Conservation (phyloP, 805 yeast genomes). For the Teunomyces tritomae region DNA sequence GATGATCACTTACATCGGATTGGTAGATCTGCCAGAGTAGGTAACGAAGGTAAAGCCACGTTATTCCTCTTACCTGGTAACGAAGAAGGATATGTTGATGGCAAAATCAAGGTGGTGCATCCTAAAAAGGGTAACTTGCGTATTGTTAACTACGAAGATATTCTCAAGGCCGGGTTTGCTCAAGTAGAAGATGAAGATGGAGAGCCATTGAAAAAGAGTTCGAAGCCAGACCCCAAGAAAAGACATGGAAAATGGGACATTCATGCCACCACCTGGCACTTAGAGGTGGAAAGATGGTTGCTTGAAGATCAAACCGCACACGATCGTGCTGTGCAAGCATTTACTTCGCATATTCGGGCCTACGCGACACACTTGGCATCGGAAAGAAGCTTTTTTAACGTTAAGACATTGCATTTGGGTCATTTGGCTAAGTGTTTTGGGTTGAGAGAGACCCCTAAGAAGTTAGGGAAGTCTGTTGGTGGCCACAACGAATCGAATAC, state of each 20-base stretch:
- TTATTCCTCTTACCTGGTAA: constrained; percentile 83
- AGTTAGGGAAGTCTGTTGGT: constrained; percentile 49
- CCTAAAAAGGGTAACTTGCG: constrained; percentile 35
- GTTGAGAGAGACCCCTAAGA: constrained; percentile 89
- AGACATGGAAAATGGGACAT: constrained; percentile 74
- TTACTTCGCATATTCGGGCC: constrained; percentile 87
- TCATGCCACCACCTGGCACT: constrained; percentile 95
- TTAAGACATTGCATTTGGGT: constrained; percentile 83
- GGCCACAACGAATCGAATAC: constrained; percentile 23
- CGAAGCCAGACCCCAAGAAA: constrained; percentile 34
- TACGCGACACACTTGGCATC: constrained; percentile 88
- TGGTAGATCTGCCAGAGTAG: constrained; percentile 99
- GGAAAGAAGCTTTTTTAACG: constrained; percentile 79
- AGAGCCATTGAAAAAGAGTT: constrained; percentile 29
- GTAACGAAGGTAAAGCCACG: constrained; percentile 73
- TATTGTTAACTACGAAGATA: constrained; percentile 31
- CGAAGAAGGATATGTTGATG: constrained; percentile 80
- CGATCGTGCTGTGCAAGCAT: constrained; percentile 73
- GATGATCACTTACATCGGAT: constrained; percentile 96
- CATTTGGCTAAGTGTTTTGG: constrained; percentile 96
- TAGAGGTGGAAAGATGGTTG: constrained; percentile 85
- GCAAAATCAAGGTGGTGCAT: constrained; percentile 39
- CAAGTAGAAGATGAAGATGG: constrained; percentile 30
- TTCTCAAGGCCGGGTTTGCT: constrained; percentile 35
- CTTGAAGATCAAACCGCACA: constrained; percentile 62